Percentiles rank a stretch among this genome's conserved stretches.
These are phyloP conservation scores for Urochloa ruziziensis DNA, from an alignment of 176 grass and related monocot species.

Conservation along the genomic window DNA sequence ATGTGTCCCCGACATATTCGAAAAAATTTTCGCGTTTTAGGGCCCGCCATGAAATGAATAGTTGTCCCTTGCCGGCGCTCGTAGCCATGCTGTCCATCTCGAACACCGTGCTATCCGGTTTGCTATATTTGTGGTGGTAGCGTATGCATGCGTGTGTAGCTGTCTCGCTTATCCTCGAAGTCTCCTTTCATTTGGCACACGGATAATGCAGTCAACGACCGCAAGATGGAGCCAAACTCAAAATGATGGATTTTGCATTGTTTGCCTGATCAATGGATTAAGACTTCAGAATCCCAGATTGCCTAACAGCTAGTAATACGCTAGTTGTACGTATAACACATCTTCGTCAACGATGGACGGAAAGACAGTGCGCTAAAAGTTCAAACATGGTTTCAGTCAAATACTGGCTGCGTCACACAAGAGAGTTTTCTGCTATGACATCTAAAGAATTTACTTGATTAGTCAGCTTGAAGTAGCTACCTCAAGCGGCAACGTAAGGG, in stretches of 20 bases:
- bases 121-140: neutral
- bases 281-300: neutral
- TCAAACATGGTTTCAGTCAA: neutral
- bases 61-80: too few relatives aligned
- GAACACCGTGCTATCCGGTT: neutral
- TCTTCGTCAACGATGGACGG: neutral
- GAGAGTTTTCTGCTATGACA: neutral
- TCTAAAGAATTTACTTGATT: too few relatives aligned
- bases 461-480: too few relatives aligned
- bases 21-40: too few relatives aligned
- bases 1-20: too few relatives aligned
- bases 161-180: slow-evolving; percentile 1
- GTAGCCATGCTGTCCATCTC: too few relatives aligned
- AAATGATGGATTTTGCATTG: too few relatives aligned
- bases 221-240: neutral
- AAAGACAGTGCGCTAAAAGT: too few relatives aligned
- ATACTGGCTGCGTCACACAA: neutral
- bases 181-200: neutral
- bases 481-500: too few relatives aligned
- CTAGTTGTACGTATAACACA: neutral
- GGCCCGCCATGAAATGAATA: too few relatives aligned
- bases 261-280: too few relatives aligned
- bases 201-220: neutral
- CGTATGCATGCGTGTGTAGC: neutral
- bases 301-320: neutral